phyloP scores from a whole-genome alignment of 495 filamentous ascomycete genomes.

The Podospora pseudocomata region DNA sequence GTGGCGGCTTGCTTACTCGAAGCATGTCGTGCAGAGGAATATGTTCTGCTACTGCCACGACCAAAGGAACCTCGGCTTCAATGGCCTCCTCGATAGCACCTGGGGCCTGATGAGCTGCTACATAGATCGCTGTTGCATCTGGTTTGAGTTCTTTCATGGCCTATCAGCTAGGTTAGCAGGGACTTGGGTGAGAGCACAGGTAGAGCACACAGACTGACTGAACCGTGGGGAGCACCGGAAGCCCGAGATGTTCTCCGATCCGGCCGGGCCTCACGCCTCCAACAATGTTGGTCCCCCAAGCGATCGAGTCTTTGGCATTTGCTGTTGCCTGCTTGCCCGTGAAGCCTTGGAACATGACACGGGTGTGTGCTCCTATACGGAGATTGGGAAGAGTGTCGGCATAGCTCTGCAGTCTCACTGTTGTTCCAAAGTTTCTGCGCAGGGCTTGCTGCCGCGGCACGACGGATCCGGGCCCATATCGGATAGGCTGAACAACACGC shows the following conservation, averaged over 20 bases:
- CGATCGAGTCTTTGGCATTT: constrained; percentile 77
- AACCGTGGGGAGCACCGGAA: constrained; percentile 74
- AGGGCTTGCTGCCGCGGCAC: not conserved
- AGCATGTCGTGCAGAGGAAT: constrained; percentile 85
- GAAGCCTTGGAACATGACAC: constrained; percentile 86
- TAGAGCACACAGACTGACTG: constrained; percentile 31
- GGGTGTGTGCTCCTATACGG: constrained; percentile 72
- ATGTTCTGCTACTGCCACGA: constrained; percentile 89
- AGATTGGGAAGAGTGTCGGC: constrained; percentile 69
- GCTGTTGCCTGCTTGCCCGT: constrained; percentile 70
- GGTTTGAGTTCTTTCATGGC: constrained; percentile 74
- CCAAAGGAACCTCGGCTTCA: constrained; percentile 79
- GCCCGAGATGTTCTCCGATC: constrained; percentile 71
- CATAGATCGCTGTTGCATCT: constrained; percentile 82
- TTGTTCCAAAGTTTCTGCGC: constrained; percentile 6
- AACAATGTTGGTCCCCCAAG: constrained; percentile 84
- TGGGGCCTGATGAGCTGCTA: constrained; percentile 72
- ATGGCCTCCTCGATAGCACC: constrained; percentile 85
- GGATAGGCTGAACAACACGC: not conserved
- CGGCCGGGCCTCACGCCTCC: constrained; percentile 80
- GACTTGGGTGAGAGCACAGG: not conserved
- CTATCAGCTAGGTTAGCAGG: constrained; percentile 34
- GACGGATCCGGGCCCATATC: not conserved
- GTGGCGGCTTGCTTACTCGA: constrained; percentile 48
- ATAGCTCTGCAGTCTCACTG: constrained; percentile 31